Conservation (phyloP, 306 rosid species). For the Medicago truncatula region DNA sequence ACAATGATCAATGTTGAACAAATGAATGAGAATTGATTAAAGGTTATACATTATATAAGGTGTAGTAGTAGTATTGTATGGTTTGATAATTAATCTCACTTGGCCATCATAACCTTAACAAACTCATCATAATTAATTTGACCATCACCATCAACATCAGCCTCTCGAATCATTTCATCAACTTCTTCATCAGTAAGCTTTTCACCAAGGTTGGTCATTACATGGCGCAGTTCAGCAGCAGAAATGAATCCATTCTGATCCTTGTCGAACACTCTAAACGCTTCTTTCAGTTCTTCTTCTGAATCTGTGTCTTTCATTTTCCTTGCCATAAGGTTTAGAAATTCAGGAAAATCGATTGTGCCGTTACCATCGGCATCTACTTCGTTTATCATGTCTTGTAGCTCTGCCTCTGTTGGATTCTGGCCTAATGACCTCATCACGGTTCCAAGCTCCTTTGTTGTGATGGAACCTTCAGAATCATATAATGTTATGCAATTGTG, state of each 20-base stretch:
- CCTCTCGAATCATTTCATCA: constrained; percentile 91
- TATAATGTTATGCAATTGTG: too few relatives aligned
- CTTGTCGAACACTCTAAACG: constrained; percentile 85
- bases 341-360: constrained; percentile 86
- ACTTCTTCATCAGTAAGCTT: constrained; percentile 89
- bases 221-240: constrained; percentile 93
- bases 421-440: constrained; percentile 91
- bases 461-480: constrained; percentile 60
- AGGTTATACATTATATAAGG: neutral
- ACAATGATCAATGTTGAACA: constrained; percentile 6
- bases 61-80: neutral
- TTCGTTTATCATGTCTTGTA: constrained; percentile 90
- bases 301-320: constrained; percentile 95
- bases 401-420: constrained; percentile 93
- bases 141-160: constrained; percentile 94
- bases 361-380: constrained; percentile 92
- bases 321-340: constrained; percentile 88
- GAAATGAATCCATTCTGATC: constrained; percentile 93
- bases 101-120: constrained; percentile 95
- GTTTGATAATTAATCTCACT: constrained; percentile 45
- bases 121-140: constrained; percentile 87
- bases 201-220: constrained; percentile 92
- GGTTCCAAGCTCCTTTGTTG: constrained; percentile 93
- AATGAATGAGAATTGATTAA: constrained; percentile 3
- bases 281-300: constrained; percentile 88